phyloP scores from a whole-genome alignment of 768 basidiomycete genomes.

The Collybia sp. region DNA sequence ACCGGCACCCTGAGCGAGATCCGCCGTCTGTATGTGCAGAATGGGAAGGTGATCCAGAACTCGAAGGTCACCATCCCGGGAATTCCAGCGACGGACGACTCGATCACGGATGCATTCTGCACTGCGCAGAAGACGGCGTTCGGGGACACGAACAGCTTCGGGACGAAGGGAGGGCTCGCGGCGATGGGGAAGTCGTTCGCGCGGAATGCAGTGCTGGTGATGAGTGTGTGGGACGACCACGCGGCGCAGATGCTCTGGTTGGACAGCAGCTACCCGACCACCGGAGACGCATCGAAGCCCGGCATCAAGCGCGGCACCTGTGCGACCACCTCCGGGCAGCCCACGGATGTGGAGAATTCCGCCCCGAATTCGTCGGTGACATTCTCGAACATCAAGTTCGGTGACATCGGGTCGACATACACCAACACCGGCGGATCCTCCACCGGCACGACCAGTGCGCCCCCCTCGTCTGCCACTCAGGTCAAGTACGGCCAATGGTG shows the following conservation, averaged over 20 bases:
- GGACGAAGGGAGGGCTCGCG: constrained; percentile 34
- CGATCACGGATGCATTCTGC: constrained; percentile 35
- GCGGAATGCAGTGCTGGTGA: constrained; percentile 43
- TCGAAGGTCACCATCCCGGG: constrained; percentile 26
- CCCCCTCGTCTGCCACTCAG: constrained; percentile 19
- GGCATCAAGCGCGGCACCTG: constrained; percentile 5
- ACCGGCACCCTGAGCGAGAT: constrained; percentile 35
- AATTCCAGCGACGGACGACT: constrained; percentile 21
- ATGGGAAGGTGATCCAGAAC: constrained; percentile 34
- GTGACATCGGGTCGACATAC: constrained; percentile 7
- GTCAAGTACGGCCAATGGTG: constrained; percentile 33
- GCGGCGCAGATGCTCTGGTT: constrained; percentile 54
- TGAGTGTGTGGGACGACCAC: constrained; percentile 53
- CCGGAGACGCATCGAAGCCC: constrained; percentile 1
- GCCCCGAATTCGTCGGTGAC: constrained; percentile 5
- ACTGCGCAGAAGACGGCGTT: constrained; percentile 40
- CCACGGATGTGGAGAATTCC: constrained; percentile 7
- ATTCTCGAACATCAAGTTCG: constrained; percentile 7
- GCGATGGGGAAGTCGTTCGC: constrained; percentile 28
- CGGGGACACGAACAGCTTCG: constrained; percentile 42
- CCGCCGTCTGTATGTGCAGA: constrained; percentile 37
- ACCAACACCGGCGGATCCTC: constrained; percentile 1
- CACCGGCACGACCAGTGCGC: not conserved
- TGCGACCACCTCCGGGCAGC: constrained; percentile 19
- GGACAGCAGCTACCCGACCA: constrained; percentile 42